phyloP scores from a whole-genome alignment of 352 stramenopile species.

The Pythium scleroteichum region DNA sequence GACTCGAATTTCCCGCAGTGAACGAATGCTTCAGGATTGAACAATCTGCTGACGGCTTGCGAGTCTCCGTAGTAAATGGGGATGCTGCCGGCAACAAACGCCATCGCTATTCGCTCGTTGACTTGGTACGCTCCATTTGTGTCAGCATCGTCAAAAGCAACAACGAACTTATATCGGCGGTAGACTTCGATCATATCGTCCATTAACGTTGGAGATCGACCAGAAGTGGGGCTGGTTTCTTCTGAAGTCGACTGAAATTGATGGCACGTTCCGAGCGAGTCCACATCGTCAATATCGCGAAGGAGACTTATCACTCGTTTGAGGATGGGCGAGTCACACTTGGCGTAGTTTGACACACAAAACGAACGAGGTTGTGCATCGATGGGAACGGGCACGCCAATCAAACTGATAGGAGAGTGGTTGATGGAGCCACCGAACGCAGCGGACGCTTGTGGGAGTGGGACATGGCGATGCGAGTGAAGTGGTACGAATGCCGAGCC shows the following conservation, averaged over 20 bases:
- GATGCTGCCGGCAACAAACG: conserved; percentile 57
- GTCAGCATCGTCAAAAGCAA: conserved; percentile 57
- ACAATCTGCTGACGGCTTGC: conserved; percentile 31
- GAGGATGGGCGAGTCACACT: conserved; percentile 36
- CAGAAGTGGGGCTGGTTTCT: background rate
- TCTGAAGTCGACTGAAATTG: conserved; percentile 4
- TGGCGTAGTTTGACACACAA: background rate
- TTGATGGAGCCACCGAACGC: conserved; percentile 40
- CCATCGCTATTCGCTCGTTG: conserved; percentile 61
- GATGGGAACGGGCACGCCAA: background rate
- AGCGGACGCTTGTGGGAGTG: conserved; percentile 30
- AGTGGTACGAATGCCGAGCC: no score
- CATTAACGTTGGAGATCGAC: background rate
- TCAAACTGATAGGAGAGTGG: conserved; percentile 21
- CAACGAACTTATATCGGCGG: conserved; percentile 51
- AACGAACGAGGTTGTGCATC: background rate
- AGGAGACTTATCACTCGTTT: conserved; percentile 50
- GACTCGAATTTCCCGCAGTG: conserved; percentile 44
- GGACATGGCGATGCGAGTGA: background rate
- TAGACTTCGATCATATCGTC: conserved; percentile 9
- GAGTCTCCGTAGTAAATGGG: conserved; percentile 60
- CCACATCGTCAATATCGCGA: conserved; percentile 35
- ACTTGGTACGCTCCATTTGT: conserved; percentile 36
- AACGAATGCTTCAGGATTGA: conserved; percentile 57
- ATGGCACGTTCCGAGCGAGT: conserved; percentile 42